These are phyloP conservation scores for Corymbia calophylla DNA, from an alignment of 441 rosid genomes.

Conservation along the genomic window DNA sequence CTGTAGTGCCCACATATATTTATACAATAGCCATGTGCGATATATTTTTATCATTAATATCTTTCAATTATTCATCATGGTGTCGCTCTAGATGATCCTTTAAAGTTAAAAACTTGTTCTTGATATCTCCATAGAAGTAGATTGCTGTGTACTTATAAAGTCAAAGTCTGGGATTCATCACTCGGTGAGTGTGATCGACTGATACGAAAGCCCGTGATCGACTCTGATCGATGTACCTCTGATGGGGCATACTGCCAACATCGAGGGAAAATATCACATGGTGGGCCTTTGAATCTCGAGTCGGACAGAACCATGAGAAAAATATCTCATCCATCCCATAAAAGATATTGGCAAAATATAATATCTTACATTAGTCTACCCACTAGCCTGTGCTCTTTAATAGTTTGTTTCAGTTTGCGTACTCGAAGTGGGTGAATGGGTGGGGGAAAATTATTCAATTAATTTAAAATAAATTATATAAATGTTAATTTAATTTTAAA, in stretches of 20 bases:
- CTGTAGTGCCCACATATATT: not conserved
- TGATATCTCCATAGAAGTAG: not conserved
- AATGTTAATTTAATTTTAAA: not conserved
- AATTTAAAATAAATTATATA: accelerated
- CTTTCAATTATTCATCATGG: not conserved
- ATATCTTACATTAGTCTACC: not conserved
- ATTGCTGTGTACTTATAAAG: not conserved
- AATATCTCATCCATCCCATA: not conserved
- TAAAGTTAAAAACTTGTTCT: too few relatives aligned
- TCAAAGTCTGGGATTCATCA: accelerated
- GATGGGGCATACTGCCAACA: not conserved
- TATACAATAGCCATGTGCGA: too few relatives aligned
- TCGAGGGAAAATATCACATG: not conserved
- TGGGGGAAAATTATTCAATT: not conserved
- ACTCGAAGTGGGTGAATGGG: not conserved
- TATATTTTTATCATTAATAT: not conserved
- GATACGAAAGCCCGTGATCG: not conserved
- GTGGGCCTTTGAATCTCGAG: not conserved
- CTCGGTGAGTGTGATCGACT: not conserved
- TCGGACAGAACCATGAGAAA: not conserved
- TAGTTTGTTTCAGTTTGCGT: not conserved
- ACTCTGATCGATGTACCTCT: not conserved
- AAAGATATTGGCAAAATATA: not conserved
- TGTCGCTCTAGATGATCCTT: not conserved
- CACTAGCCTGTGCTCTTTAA: not conserved